Evolutionary conservation across 2,329 filamentous ascomycete species (phyloP).

Genomic region (Tolypocladium pustulatum): DNA sequence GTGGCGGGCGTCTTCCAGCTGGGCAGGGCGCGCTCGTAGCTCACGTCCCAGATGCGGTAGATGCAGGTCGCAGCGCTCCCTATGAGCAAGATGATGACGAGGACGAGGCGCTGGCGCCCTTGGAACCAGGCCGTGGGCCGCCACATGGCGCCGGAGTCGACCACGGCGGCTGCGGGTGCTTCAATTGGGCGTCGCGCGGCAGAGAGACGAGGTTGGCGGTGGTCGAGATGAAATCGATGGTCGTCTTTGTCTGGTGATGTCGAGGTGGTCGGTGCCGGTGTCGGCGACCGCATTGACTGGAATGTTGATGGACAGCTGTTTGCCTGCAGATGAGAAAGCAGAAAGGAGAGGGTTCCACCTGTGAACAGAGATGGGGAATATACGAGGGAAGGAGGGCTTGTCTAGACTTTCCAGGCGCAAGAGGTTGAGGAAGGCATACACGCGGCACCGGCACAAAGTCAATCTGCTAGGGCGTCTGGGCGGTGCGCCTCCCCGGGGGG

Average conservation of each 20-base stretch:
- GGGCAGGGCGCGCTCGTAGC: conserved; percentile 3
- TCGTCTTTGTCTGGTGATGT: not conserved
- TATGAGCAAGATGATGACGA: conserved; percentile 20
- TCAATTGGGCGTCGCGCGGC: too few species aligned
- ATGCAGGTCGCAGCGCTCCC: conserved; percentile 22
- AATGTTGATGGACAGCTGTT: not conserved
- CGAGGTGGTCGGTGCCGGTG: not conserved
- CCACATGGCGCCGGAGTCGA: not conserved
- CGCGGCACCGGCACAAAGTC: too few species aligned
- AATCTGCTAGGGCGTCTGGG: too few species aligned
- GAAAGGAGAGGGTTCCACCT: not conserved
- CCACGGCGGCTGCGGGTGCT: too few species aligned
- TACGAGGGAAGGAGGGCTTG: not conserved
- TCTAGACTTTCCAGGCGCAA: not conserved
- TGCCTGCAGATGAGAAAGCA: not conserved
- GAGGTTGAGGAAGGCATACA: not conserved
- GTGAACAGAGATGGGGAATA: too few species aligned
- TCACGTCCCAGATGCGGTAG: conserved; percentile 18
- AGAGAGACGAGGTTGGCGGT: not conserved
- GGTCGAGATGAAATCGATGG: not conserved
- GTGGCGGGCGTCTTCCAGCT: not conserved
- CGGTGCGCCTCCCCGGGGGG: too few species aligned
- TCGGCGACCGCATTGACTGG: not conserved
- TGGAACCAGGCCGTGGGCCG: conserved; percentile 9
- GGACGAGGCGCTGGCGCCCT: conserved; percentile 18